phyloP scores from a whole-genome alignment of 352 stramenopile genomes.

The Phytophthora boehmeriae region DNA sequence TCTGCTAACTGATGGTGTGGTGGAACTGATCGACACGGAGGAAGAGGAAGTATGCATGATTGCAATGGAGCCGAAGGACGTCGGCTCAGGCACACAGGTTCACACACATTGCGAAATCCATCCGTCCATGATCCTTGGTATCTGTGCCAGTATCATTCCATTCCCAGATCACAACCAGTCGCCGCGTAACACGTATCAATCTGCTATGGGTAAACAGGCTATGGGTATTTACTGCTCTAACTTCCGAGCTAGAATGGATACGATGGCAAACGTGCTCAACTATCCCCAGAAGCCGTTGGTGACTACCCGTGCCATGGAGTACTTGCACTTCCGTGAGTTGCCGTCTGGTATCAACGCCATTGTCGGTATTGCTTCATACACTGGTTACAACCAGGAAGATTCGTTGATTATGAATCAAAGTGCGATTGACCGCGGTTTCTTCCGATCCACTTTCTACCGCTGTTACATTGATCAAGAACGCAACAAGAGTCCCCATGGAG shows the following conservation, averaged over 20 bases:
- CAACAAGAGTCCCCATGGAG: constrained; percentile 85
- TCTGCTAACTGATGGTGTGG: constrained; percentile 93
- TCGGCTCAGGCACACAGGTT: constrained; percentile 90
- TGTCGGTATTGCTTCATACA: constrained; percentile 87
- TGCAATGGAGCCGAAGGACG: constrained; percentile 97
- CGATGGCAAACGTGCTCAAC: constrained; percentile 99
- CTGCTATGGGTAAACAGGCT: constrained; percentile 99
- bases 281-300: constrained; percentile 99
- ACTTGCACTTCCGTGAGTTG: constrained; percentile 98
- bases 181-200: constrained; percentile 99
- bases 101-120: constrained; percentile 99
- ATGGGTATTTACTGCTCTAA: constrained; percentile 99
- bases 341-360: constrained; percentile 99
- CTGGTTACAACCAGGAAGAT: constrained; percentile 99
- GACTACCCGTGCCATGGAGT: constrained; percentile 99
- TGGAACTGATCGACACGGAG: constrained; percentile 99
- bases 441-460: constrained; percentile 99
- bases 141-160: constrained; percentile 99
- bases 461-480: constrained; percentile 97
- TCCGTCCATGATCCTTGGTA: constrained; percentile 99
- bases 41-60: constrained; percentile 99
- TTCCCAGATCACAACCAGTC: constrained; percentile 99
- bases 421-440: constrained; percentile 99
- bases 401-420: constrained; percentile 99
- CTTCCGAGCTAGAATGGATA: constrained; percentile 99